These are phyloP conservation scores for Phytophthora pinifolia DNA, from an alignment of 352 stramenopile species.

Conservation along the genomic window DNA sequence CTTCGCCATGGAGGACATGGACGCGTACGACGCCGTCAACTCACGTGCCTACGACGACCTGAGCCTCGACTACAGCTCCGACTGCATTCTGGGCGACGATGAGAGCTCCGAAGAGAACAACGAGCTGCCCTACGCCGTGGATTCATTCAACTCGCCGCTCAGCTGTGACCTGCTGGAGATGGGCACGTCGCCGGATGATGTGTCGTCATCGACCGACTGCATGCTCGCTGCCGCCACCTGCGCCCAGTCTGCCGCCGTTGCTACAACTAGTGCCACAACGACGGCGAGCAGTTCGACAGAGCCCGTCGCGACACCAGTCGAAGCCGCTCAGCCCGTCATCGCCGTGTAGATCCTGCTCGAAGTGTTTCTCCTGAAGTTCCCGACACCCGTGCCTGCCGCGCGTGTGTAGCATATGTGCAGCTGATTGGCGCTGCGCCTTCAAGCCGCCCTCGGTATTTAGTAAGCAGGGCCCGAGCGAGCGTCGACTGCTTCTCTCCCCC, in stretches of 20 bases:
- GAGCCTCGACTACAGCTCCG: slow-evolving; percentile 60
- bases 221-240: slow-evolving; percentile 44
- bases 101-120: slow-evolving; percentile 51
- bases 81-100: slow-evolving; percentile 71
- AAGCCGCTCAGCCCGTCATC: slow-evolving; percentile 22
- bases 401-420: slow-evolving; percentile 33
- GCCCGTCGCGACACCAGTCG: slow-evolving; percentile 3
- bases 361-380: slow-evolving; percentile 1
- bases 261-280: slow-evolving; percentile 1
- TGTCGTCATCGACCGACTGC: slow-evolving; percentile 47
- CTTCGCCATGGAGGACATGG: slow-evolving; percentile 76
- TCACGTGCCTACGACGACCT: slow-evolving; percentile 62
- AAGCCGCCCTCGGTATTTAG: slow-evolving; percentile 33
- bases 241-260: slow-evolving; percentile 18
- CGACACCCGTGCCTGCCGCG: slow-evolving; percentile 7
- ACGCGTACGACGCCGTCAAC: slow-evolving; percentile 63
- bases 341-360: slow-evolving; percentile 22
- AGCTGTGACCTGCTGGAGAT: slow-evolving; percentile 57
- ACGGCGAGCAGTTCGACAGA: slow-evolving; percentile 22
- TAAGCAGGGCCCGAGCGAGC: slow-evolving; percentile 25
- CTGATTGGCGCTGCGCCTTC: slow-evolving; percentile 16
- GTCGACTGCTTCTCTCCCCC: slow-evolving; percentile 14
- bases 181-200: slow-evolving; percentile 67
- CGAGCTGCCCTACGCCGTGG: slow-evolving; percentile 62
- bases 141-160: slow-evolving; percentile 56